Base-by-base conservation (phyloP, 768 basidiomycete species). In the Lactarius hatsudake region DNA sequence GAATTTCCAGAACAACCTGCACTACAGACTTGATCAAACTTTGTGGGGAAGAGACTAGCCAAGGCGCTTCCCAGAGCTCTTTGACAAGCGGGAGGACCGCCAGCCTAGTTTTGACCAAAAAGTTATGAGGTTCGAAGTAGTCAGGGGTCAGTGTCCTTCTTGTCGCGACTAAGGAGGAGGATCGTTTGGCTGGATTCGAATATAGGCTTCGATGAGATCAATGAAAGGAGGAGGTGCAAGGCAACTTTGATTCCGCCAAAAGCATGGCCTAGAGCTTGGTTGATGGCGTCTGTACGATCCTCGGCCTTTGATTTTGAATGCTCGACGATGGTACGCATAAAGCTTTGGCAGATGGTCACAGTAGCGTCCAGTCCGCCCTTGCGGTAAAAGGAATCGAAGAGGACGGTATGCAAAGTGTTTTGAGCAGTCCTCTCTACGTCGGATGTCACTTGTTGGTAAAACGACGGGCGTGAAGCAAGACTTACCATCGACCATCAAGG, bases 171-270 rank as follows among this genome's bases (percentile, higher is more conserved):
- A 48, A 86, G 78, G 18, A 90, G 81, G 38, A 91, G 77, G 4
- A 82, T 75, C 0, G 94, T 96, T 77, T 98, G 96, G 3, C 87
- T 83, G 8, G 93, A 91, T 65, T 98, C 95, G 63, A 94, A 83
- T 30, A 96, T 80, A 15, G 91, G 84, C 71, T 91, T 91, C 32
- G 92, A 84, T 1, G 90, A 88, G 30, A 94, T 82, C 54, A 98
- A 80, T 13, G 90, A 85, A 65, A 86, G 82, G 51, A 98, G 78
- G 53, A 96, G 81, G 70, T 90, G 86, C 43, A 96, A 80, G 0
- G 88, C 87, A 53, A 94, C 87, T 76, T 94, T 94, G 60, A 96
- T 76, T 8, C 89, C 93, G 54, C 88, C 86, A 62, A 89, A 92
- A 2, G 91, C 91, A 72, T 92, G 88, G 5, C 86, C 79, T 53